phyloP scores from a whole-genome alignment of 2,329 filamentous ascomycete species.

The Aspergillus caelatus region DNA sequence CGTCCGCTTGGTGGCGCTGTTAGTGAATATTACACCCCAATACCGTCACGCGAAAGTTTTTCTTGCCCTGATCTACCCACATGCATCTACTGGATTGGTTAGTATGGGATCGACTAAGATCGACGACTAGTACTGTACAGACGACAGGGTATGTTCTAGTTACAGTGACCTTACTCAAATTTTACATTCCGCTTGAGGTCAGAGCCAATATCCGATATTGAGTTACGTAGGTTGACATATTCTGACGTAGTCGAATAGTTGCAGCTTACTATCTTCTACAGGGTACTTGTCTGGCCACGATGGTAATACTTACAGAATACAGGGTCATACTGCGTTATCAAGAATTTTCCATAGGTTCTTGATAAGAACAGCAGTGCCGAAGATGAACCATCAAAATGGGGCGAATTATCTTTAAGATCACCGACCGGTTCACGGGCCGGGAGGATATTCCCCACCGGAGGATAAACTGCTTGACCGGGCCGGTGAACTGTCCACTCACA shows the following conservation, averaged over 20 bases:
- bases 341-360: background rate
- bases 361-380: background rate
- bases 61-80: background rate
- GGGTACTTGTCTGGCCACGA: background rate
- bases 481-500: background rate
- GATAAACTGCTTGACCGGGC: constrained; percentile 4
- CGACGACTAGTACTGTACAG: background rate
- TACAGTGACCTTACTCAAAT: background rate
- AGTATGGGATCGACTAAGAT: constrained; percentile 1
- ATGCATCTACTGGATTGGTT: background rate
- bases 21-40: background rate
- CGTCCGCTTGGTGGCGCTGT: background rate
- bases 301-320: background rate
- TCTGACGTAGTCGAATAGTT: background rate
- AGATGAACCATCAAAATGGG: background rate
- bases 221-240: background rate
- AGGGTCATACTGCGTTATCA: background rate
- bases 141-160: background rate
- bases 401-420: background rate
- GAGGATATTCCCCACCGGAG: background rate
- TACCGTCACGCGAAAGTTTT: background rate
- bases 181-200: background rate
- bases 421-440: constrained; percentile 4
- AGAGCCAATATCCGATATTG: background rate
- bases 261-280: background rate